Evolutionary conservation across 2,329 filamentous ascomycete genomes (phyloP).

Genomic region (Claviceps spartinae): DNA sequence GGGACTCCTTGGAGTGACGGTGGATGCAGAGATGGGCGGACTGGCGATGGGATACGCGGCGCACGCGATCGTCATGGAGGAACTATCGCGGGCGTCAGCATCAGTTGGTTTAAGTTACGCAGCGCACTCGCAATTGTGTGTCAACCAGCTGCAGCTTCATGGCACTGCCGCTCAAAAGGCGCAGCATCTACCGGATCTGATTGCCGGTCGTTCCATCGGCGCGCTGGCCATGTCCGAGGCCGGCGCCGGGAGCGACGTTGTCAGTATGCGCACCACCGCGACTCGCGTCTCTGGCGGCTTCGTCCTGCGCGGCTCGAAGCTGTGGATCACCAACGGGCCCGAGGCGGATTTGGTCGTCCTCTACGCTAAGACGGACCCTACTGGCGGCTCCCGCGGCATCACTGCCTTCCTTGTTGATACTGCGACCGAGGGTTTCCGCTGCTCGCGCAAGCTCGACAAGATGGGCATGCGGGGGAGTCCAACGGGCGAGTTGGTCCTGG

Average conservation of each 20-base stretch:
- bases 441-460: conserved; percentile 87
- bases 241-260: conserved; percentile 81
- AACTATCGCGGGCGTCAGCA: conserved; percentile 74
- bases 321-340: conserved; percentile 99
- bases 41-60: conserved; percentile 91
- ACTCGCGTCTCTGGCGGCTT: conserved; percentile 74
- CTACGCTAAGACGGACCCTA: conserved; percentile 88
- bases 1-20: conserved; percentile 83
- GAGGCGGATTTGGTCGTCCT: conserved; percentile 88
- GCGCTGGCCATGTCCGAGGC: conserved; percentile 93
- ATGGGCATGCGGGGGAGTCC: conserved; percentile 96
- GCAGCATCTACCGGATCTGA: conserved; percentile 65
- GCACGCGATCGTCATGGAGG: conserved; percentile 90
- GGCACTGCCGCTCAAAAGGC: conserved; percentile 66
- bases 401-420: conserved; percentile 85
- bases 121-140: conserved; percentile 88
- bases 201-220: conserved; percentile 69
- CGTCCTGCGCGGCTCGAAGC: conserved; percentile 79
- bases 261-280: conserved; percentile 84
- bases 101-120: conserved; percentile 86
- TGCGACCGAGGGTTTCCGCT: conserved; percentile 61
- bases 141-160: conserved; percentile 92
- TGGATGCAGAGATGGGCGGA: conserved; percentile 82
- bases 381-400: conserved; percentile 74
- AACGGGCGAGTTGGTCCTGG: conserved; percentile 86